Conservation (phyloP, 2,329 filamentous ascomycete genomes). For the Alternaria conjuncta region DNA sequence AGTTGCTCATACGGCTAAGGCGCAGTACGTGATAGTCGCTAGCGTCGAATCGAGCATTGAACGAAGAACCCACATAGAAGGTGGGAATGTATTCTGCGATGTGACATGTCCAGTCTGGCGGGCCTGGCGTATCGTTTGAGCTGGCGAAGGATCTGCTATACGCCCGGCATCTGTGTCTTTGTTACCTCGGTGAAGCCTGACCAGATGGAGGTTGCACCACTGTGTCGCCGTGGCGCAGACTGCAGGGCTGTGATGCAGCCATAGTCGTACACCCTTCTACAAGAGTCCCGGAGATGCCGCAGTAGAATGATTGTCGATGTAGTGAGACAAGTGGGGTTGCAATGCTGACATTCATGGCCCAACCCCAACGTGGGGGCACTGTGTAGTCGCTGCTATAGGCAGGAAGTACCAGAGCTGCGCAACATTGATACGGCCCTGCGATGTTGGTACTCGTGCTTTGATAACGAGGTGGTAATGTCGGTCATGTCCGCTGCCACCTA, state of each 20-base stretch:
- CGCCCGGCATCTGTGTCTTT: background rate
- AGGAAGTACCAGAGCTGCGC: background rate
- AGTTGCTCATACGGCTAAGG: background rate
- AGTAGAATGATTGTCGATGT: background rate
- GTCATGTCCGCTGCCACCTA: background rate
- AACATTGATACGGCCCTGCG: background rate
- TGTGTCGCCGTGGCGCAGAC: background rate
- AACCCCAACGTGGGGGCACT: background rate
- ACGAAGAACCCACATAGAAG: background rate
- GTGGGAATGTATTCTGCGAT: background rate
- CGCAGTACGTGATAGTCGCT: background rate
- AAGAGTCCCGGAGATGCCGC: background rate
- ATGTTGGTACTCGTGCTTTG: background rate
- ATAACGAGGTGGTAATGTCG: background rate
- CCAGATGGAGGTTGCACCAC: background rate
- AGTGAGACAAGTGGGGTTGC: background rate
- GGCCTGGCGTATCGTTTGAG: background rate
- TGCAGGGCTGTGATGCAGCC: background rate
- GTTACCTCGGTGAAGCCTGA: background rate
- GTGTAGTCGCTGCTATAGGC: background rate
- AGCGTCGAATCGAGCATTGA: background rate
- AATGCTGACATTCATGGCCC: background rate
- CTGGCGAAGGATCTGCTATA: background rate
- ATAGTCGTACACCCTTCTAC: background rate
- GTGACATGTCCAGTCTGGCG: background rate